These are phyloP conservation scores for Aspergillus jensenii DNA, from an alignment of 2,329 filamentous ascomycete species.

Conservation along the genomic window DNA sequence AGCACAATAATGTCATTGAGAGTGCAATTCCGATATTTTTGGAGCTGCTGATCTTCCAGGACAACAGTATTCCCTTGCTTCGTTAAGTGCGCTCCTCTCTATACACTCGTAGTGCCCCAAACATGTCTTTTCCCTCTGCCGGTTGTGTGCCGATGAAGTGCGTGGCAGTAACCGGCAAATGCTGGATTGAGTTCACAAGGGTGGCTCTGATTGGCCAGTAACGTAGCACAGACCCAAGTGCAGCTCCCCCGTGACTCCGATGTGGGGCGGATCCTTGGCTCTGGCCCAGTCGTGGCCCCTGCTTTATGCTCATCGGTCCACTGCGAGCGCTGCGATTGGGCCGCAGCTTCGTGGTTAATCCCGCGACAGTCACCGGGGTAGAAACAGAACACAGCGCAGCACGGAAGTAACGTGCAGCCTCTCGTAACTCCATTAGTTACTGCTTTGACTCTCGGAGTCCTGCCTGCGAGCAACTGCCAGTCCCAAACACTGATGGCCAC, in stretches of 20 bases:
- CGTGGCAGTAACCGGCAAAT: conserved; percentile 7
- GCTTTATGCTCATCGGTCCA: conserved; percentile 15
- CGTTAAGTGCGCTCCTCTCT: not conserved
- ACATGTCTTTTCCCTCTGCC: not conserved
- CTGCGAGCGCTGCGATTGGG: not conserved
- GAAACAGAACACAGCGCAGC: not conserved
- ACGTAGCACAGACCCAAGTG: conserved; percentile 13
- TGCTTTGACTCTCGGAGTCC: not conserved
- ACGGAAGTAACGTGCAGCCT: conserved; percentile 9
- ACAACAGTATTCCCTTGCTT: not conserved
- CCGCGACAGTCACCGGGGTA: conserved; percentile 22
- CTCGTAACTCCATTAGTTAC: not conserved
- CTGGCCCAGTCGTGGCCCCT: conserved; percentile 24
- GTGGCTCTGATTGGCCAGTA: not conserved
- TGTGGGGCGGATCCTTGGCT: conserved; percentile 15
- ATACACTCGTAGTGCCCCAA: not conserved
- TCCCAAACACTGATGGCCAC: no score
- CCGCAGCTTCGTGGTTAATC: conserved; percentile 19
- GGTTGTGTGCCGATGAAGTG: not conserved
- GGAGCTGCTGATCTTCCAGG: not conserved
- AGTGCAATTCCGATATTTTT: not conserved
- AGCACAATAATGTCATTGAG: not conserved
- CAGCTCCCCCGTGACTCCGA: conserved; percentile 16
- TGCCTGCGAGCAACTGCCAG: not conserved
- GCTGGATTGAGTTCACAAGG: conserved; percentile 6